Evolutionary conservation across 257 asterid genomes (phyloP), one percentile per base, ranked within the genome.

Genomic region (Solanum etuberosum): DNA sequence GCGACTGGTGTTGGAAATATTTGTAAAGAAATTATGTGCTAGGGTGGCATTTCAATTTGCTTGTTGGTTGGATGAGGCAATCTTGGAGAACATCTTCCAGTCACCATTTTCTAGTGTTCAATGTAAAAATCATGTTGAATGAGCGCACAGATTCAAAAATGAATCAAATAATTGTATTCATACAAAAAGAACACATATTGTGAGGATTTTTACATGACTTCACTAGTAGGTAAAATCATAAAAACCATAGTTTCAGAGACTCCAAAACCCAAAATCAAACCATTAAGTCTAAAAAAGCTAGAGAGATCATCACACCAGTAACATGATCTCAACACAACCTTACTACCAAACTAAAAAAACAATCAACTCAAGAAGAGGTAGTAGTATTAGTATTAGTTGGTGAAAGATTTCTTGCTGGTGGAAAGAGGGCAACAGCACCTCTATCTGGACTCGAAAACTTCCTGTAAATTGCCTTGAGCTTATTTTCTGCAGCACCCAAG

Each of bases 391-490:
- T 31, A 70, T 37, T 15, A 12, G 54, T 23, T 46, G 88, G 83
- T 51, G 88, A 77, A 85, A 93, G 93, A 32, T 46, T 48, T 68
- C 68, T 91, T 67, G 98, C 94, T 27, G 98, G 93, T 14, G 98
- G 97, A 63, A 95, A 89, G 88, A 93, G 87, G 13, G 98, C 98
- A 87, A 95, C 98, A 9, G 95, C 92, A 54, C 90, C 90, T 86
- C 91, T 91, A 29, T 94, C 95, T 4, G 95, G 93, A 38, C 80
- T 89, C 0, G 94, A 93, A 65, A 93, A 96, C 48, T 96, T 96
- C 38, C 95, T 63, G 59, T 74, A 87, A 51, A 91, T 93, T 6
- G 96, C 97, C 82, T 92, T 93, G 42, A 94, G 95, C 93, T 93
- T 94, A 86, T 37, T 93, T 88, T 92, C 95, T 20, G 92, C 89